Evolutionary conservation across 345 rosid species (phyloP).

Genomic region (Aurinia saxatilis): DNA sequence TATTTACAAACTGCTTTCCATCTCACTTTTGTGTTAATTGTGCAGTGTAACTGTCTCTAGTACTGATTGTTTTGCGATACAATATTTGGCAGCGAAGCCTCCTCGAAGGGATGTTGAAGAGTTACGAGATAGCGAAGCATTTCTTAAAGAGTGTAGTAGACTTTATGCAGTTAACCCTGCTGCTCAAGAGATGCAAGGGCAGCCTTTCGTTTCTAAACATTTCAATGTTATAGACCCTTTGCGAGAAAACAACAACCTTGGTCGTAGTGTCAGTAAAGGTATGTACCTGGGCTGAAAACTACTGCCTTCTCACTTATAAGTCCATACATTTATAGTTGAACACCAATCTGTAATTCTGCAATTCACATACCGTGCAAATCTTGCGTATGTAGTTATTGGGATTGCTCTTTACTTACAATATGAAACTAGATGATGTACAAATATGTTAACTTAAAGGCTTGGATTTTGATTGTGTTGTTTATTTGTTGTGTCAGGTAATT

Average conservation of each 20-base stretch:
- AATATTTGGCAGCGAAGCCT: constrained; percentile 60
- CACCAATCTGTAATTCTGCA: not conserved
- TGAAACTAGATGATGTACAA: constrained; percentile 8
- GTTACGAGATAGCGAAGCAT: constrained; percentile 52
- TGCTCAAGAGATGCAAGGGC: constrained; percentile 71
- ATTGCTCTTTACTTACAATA: not conserved
- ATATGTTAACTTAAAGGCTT: constrained; percentile 3
- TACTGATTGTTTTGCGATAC: constrained; percentile 15
- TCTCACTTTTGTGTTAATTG: not conserved
- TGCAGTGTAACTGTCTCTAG: constrained; percentile 5
- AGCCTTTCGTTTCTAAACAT: constrained; percentile 74
- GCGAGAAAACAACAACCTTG: constrained; percentile 96
- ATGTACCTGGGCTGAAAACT: constrained; percentile 10
- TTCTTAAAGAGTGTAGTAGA: constrained; percentile 69
- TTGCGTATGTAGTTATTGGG: not conserved
- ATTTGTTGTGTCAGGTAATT: constrained; percentile 59
- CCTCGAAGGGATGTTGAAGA: constrained; percentile 78
- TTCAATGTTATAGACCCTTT: constrained; percentile 98
- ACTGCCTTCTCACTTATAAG: not conserved
- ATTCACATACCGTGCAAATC: not conserved
- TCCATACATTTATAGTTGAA: not conserved
- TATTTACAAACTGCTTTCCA: constrained; percentile 21
- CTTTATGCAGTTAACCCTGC: constrained; percentile 64
- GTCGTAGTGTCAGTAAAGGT: constrained; percentile 99
- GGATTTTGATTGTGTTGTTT: constrained; percentile 1